Conservation (phyloP, 495 filamentous ascomycete species). For the Thozetella sp. region DNA sequence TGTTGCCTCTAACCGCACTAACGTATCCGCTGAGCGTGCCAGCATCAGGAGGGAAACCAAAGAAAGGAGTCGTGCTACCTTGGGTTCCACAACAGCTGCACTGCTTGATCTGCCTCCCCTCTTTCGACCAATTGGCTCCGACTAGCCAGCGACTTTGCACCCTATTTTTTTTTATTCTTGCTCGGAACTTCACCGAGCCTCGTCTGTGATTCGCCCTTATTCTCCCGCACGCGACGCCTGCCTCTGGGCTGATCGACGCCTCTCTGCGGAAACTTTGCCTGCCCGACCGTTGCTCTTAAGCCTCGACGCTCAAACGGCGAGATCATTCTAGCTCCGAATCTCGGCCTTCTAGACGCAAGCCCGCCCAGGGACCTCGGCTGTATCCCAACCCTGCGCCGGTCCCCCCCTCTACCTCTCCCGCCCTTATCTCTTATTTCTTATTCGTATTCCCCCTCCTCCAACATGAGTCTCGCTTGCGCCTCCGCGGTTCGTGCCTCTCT, state of each 20-base stretch:
- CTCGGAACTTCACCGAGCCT: constrained; percentile 1
- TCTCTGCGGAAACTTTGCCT: no score
- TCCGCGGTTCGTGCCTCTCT: constrained; percentile 26
- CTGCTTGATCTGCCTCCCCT: not conserved
- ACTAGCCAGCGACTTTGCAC: not conserved
- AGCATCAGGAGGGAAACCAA: no score
- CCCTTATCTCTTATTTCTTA: constrained; percentile 3
- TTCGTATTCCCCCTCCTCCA: constrained; percentile 11
- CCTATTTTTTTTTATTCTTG: not conserved
- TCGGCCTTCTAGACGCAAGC: not conserved
- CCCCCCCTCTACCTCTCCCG: constrained; percentile 9
- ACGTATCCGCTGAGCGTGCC: no score
- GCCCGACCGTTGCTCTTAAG: no score
- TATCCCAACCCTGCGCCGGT: not conserved
- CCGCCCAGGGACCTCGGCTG: not conserved
- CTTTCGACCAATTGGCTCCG: not conserved
- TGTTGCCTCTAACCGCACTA: no score
- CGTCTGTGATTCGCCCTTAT: not conserved
- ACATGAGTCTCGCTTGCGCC: constrained; percentile 28
- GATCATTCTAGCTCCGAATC: not conserved
- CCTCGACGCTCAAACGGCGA: no score
- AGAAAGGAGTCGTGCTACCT: no score
- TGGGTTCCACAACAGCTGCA: not conserved
- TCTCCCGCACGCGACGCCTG: not conserved
- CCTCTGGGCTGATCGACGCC: no score